phyloP scores from a whole-genome alignment of 2,329 filamentous ascomycete genomes.

The Myriosclerotinia scirpicola region DNA sequence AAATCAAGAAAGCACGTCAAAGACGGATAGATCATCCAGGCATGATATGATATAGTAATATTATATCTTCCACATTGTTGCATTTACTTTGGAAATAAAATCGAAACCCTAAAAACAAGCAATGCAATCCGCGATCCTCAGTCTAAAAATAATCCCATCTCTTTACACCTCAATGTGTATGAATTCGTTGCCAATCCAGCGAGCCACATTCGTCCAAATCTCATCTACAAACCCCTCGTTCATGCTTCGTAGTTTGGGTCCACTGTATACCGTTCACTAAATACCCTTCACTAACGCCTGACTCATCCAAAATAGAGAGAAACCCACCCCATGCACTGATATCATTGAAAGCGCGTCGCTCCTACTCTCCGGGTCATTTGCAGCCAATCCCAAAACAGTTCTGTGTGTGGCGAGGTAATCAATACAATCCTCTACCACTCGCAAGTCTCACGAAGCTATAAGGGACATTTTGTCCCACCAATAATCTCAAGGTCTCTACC shows the following conservation, averaged over 20 bases:
- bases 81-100: conserved; percentile 6
- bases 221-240: conserved; percentile 7
- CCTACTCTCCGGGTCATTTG: not conserved
- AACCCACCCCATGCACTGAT: not conserved
- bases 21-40: not conserved
- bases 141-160: conserved; percentile 1
- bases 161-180: not conserved
- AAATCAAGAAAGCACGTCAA: not conserved
- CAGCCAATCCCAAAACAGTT: not conserved
- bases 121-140: not conserved
- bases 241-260: not conserved
- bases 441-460: conserved; percentile 84
- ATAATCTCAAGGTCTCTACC: conserved; percentile 73
- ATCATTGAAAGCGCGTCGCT: not conserved
- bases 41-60: not conserved
- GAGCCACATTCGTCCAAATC: not conserved
- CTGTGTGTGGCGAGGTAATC: conserved; percentile 20
- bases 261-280: not conserved
- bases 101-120: not conserved
- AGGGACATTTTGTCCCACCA: conserved; percentile 83
- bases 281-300: not conserved
- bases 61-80: not conserved
- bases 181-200: not conserved
- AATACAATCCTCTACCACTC: conserved; percentile 54
- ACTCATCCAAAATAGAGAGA: conserved; percentile 8